Conservation (phyloP, 2,329 filamentous ascomycete genomes). For the Cryphonectria japonica region DNA sequence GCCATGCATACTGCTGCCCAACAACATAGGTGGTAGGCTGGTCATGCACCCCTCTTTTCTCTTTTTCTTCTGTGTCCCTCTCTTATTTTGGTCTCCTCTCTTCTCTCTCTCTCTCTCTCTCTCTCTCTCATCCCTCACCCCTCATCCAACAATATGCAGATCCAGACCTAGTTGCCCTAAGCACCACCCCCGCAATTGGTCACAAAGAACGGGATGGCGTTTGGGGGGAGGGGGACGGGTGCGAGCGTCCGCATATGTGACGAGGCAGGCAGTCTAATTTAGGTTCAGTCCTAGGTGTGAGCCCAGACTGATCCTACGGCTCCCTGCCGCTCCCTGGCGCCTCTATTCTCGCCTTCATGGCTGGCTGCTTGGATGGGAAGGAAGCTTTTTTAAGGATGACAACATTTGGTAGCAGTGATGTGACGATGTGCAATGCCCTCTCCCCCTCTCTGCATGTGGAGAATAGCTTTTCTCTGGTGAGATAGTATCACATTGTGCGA, state of each 20-base stretch:
- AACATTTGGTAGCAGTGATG: background rate
- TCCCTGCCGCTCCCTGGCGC: background rate
- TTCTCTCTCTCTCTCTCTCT: too few species aligned
- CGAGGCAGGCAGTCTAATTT: background rate
- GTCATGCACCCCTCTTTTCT: background rate
- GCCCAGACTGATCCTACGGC: background rate
- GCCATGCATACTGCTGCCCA: conserved; percentile 7
- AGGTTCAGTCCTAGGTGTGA: background rate
- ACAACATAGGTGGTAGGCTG: background rate
- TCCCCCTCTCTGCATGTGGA: background rate
- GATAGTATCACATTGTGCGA: background rate
- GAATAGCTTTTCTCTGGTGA: background rate
- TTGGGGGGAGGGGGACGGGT: background rate
- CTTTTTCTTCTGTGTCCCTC: background rate
- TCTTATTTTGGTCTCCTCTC: background rate
- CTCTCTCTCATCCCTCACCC: too few species aligned
- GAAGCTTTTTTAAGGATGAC: background rate
- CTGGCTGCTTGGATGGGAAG: background rate
- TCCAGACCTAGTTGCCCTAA: background rate
- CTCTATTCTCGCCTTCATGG: background rate
- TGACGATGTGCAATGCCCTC: background rate
- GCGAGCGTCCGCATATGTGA: background rate
- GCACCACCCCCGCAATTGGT: background rate
- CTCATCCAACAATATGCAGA: too few species aligned
- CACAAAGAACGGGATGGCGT: background rate